phyloP scores from a whole-genome alignment of 2,329 filamentous ascomycete genomes.

The Helicocarpus griseus region DNA sequence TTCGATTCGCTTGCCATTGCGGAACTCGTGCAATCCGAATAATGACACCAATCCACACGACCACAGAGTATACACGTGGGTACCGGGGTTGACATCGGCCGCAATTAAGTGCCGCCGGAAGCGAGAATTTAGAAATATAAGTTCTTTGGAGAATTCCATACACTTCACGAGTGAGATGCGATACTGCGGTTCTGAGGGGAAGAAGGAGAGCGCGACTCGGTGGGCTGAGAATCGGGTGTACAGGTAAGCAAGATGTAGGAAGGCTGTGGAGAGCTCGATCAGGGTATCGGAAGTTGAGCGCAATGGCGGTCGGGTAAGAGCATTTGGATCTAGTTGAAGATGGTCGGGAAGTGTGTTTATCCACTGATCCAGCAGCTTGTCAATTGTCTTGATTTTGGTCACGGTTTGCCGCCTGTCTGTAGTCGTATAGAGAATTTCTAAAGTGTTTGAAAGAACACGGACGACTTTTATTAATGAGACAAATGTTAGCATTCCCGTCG shows the following conservation, averaged over 20 bases:
- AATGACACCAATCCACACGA: constrained; percentile 9
- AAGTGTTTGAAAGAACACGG: constrained; percentile 8
- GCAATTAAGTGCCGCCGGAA: constrained; percentile 4
- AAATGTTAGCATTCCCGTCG: constrained; percentile 11
- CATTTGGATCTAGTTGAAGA: constrained; percentile 5
- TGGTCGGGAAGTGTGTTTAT: constrained; percentile 9
- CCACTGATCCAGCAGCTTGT: constrained; percentile 10
- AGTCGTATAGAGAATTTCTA: constrained; percentile 11
- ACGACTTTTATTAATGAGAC: constrained; percentile 10
- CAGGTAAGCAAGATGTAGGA: constrained; percentile 9
- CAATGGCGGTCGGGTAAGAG: constrained; percentile 1
- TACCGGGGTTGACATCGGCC: constrained; percentile 9
- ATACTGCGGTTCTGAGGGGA: constrained; percentile 3
- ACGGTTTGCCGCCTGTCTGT: constrained; percentile 8
- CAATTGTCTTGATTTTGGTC: constrained; percentile 9
- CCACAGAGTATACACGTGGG: constrained; percentile 11
- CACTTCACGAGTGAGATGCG: constrained; percentile 3
- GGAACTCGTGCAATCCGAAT: constrained; percentile 7
- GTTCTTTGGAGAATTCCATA: constrained; percentile 4
- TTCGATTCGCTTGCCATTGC: neutral
- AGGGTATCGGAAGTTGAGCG: neutral
- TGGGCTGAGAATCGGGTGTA: constrained; percentile 7
- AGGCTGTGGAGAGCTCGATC: constrained; percentile 8
- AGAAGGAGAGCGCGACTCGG: constrained; percentile 9
- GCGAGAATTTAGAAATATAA: constrained; percentile 6